Evolutionary conservation across 1,139 yeast species (phyloP), one percentile per base, ranked within the genome.

Genomic region (Sugiyamaella xylanicola): DNA sequence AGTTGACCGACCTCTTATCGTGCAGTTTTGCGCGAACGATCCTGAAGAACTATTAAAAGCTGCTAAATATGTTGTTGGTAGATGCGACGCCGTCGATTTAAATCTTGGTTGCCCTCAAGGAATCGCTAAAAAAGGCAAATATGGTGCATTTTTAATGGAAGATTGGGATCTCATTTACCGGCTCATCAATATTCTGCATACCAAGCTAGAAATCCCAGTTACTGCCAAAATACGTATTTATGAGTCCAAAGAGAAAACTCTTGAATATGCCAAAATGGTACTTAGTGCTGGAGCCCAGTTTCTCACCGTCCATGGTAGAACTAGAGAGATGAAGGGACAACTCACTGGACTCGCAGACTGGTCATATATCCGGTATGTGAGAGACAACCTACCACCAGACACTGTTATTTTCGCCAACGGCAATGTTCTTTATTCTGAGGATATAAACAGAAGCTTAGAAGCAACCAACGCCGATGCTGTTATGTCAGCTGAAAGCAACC

Each of bases 61-160:
- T 91, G 99, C 1, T 88, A 96, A 16, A 90, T 79, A 54, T 90
- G 77, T 1, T 97, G 98, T 85, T 63, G 87, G 85, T 56, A 79
- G 82, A 62, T 92, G 97, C 72, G 99, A 93, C 74, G 99, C 98
- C 0, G 95, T 93, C 15, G 99, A 93, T 72, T 78, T 93, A 62
- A 93, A 93, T 67, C 77, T 95, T 59, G 99, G 99, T 0, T 95
- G 99, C 70, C 99, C 99, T 0, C 99, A 95, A 72, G 97, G 97
- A 0, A 95, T 95, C 59, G 99, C 99, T 0, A 82, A 81, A 60
- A 88, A 90, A 70, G 99, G 99, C 0, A 86, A 88, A 63, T 95
- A 95, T 68, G 99, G 99, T 0, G 86, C 99, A 0, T 95, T 91
- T 65, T 74, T 95, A 53, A 93, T 92, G 97, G 99, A 95, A 57